A percentile compares a stretch with the other conserved stretches of the same genome.
Evolutionary conservation across 1,284 basidiomycete species (phyloP).

Genomic region (Coriolopsis trogii): DNA sequence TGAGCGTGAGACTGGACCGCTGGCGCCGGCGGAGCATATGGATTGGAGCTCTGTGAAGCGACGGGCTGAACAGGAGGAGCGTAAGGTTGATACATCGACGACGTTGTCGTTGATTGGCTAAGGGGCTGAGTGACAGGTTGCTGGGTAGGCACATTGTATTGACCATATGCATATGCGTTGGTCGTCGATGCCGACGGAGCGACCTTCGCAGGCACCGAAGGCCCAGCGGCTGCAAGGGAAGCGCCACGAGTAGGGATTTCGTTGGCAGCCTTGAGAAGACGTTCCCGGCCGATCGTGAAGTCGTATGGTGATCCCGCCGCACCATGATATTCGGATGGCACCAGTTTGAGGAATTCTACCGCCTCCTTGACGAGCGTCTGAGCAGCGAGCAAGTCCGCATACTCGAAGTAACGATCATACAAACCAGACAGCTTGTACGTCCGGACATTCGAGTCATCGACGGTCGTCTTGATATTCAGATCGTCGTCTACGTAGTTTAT

Average conservation of each 20-base stretch:
- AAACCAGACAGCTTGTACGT: slow-evolving; percentile 85
- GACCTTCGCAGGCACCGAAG: slow-evolving; percentile 23
- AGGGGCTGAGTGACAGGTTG: slow-evolving; percentile 16
- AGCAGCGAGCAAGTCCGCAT: slow-evolving; percentile 89
- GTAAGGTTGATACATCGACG: slow-evolving; percentile 31
- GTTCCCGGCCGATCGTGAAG: slow-evolving; percentile 65
- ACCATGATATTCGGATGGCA: slow-evolving; percentile 80
- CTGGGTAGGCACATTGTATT: slow-evolving; percentile 26
- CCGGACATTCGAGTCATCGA: slow-evolving; percentile 52
- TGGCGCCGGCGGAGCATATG: slow-evolving; percentile 40
- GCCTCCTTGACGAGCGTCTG: slow-evolving; percentile 91
- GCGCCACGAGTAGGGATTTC: slow-evolving; percentile 36
- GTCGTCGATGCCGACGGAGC: slow-evolving; percentile 23
- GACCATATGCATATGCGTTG: slow-evolving; percentile 26
- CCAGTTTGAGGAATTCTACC: slow-evolving; percentile 79
- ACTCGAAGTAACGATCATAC: slow-evolving; percentile 96
- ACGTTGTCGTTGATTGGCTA: slow-evolving; percentile 18
- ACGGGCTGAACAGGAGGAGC: slow-evolving; percentile 11
- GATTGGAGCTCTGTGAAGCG: slow-evolving; percentile 16
- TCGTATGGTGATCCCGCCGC: slow-evolving; percentile 51
- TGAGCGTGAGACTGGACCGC: slow-evolving; percentile 12
- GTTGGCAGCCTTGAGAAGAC: slow-evolving; percentile 55
- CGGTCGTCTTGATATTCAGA: slow-evolving; percentile 43
- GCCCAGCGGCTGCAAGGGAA: slow-evolving; percentile 24
- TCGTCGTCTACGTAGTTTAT: slow-evolving; percentile 88